Percentiles rank a stretch among this genome's conserved stretches.
Evolutionary conservation across 495 filamentous ascomycete genomes (phyloP).

Genomic region (Xanthoparmelia taractica): DNA sequence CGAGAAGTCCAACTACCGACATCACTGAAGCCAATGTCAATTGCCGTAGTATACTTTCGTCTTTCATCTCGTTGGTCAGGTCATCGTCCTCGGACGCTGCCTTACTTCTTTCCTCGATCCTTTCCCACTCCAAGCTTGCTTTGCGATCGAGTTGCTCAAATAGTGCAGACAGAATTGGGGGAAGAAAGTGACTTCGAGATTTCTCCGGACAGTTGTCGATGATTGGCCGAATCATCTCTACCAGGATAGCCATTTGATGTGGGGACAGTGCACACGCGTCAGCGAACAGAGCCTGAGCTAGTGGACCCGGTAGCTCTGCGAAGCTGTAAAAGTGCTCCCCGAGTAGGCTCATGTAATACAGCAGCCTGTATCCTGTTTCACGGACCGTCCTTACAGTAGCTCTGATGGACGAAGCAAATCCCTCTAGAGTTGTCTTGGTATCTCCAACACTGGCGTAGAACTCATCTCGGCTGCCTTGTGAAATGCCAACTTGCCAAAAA

Average conservation of each 20-base stretch:
- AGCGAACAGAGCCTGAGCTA: slow-evolving; percentile 76
- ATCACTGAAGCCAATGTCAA: slow-evolving; percentile 85
- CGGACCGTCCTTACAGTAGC: slow-evolving; percentile 81
- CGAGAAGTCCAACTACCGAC: slow-evolving; percentile 79
- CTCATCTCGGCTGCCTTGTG: slow-evolving; percentile 84
- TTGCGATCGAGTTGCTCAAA: slow-evolving; percentile 83
- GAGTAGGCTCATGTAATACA: slow-evolving; percentile 86
- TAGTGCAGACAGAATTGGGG: slow-evolving; percentile 71
- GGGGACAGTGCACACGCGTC: slow-evolving; percentile 79
- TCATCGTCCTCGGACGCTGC: slow-evolving; percentile 57
- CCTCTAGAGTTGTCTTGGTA: slow-evolving; percentile 84
- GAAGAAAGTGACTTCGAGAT: slow-evolving; percentile 71
- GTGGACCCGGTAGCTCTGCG: slow-evolving; percentile 68
- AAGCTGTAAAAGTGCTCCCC: slow-evolving; percentile 86
- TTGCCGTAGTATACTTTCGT: slow-evolving; percentile 91
- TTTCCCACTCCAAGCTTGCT: slow-evolving; percentile 75
- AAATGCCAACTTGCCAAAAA: slow-evolving; percentile 98
- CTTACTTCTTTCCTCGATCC: slow-evolving; percentile 54
- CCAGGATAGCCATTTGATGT: slow-evolving; percentile 83
- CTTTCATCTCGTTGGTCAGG: slow-evolving; percentile 93
- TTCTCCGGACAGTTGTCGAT: slow-evolving; percentile 84
- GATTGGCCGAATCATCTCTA: slow-evolving; percentile 76
- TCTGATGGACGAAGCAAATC: slow-evolving; percentile 85
- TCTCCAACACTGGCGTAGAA: slow-evolving; percentile 88
- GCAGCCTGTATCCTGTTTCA: slow-evolving; percentile 85